These are phyloP conservation scores for Pleurotus platypus DNA, from an alignment of 768 basidiomycete genomes.

Conservation along the genomic window DNA sequence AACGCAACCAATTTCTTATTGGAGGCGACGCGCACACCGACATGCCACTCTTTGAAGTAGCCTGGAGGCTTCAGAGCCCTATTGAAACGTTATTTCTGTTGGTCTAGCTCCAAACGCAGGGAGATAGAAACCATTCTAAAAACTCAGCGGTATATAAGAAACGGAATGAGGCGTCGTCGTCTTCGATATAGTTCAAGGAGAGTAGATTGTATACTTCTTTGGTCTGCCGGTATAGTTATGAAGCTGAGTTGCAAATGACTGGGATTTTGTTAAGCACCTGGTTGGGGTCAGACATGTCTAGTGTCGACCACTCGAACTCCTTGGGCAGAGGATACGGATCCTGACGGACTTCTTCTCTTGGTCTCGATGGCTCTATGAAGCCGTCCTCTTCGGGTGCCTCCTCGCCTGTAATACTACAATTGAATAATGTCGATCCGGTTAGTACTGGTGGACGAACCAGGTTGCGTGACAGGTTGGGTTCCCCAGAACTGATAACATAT, in stretches of 20 bases:
- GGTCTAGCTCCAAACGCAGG: not conserved
- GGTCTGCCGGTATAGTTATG: conserved; percentile 41
- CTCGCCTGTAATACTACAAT: conserved; percentile 41
- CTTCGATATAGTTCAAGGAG: conserved; percentile 94
- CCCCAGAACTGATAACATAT: conserved; percentile 76
- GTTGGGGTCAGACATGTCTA: conserved; percentile 74
- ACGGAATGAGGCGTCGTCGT: conserved; percentile 92
- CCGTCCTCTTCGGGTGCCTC: conserved; percentile 72
- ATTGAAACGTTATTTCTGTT: not conserved
- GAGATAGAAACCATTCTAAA: conserved; percentile 66
- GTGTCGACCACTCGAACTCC: conserved; percentile 86
- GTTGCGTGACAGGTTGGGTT: conserved; percentile 95
- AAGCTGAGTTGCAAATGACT: too few relatives aligned
- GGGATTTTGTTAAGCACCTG: conserved; percentile 43
- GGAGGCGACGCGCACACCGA: conserved; percentile 88
- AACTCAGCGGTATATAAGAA: conserved; percentile 97
- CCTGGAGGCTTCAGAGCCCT: conserved; percentile 97
- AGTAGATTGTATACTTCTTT: conserved; percentile 91
- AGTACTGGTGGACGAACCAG: conserved; percentile 38
- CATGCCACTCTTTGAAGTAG: conserved; percentile 91
- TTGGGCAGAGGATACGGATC: conserved; percentile 86
- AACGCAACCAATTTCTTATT: conserved; percentile 96
- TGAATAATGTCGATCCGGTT: not conserved
- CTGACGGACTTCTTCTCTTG: conserved; percentile 76
- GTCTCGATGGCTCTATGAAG: conserved; percentile 80